Conservation (phyloP, 805 yeast genomes). For the Yamadazyma endophytica region DNA sequence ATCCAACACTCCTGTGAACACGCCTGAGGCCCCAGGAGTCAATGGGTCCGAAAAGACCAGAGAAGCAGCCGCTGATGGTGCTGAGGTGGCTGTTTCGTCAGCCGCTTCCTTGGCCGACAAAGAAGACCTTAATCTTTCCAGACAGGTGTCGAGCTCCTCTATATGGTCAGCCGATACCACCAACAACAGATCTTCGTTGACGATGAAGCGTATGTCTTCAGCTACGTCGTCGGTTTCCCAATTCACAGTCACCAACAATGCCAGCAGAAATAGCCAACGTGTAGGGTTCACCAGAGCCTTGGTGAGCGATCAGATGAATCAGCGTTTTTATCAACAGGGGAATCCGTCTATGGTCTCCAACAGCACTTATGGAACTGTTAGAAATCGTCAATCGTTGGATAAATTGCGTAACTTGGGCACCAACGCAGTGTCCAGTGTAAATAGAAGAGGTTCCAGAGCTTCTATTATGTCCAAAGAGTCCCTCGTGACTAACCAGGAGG, state of each 20-base stretch:
- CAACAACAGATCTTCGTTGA: conserved; percentile 19
- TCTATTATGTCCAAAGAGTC: conserved; percentile 33
- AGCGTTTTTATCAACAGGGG: conserved; percentile 15
- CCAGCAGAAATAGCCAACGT: conserved; percentile 13
- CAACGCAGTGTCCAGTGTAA: conserved; percentile 9
- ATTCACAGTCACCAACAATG: conserved; percentile 14
- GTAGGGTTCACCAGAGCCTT: conserved; percentile 42
- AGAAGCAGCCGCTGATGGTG: neutral
- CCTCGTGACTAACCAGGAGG: conserved; percentile 18
- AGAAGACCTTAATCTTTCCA: conserved; percentile 7
- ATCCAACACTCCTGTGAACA: neutral
- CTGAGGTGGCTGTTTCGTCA: no score
- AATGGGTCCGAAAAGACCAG: no score
- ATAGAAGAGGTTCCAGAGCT: conserved; percentile 30
- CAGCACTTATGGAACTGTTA: conserved; percentile 6
- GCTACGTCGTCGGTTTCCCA: conserved; percentile 26
- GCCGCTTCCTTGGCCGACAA: neutral
- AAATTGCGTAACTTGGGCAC: conserved; percentile 9
- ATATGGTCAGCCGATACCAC: conserved; percentile 34
- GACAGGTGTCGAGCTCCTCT: conserved; percentile 29
- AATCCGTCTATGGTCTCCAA: conserved; percentile 8
- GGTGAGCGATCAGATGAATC: conserved; percentile 24
- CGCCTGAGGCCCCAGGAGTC: no score
- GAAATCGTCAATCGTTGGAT: conserved; percentile 27
- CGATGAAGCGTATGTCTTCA: conserved; percentile 26